These are phyloP conservation scores for Microthlaspi erraticum DNA, from an alignment of 345 rosid species.

Conservation along the genomic window DNA sequence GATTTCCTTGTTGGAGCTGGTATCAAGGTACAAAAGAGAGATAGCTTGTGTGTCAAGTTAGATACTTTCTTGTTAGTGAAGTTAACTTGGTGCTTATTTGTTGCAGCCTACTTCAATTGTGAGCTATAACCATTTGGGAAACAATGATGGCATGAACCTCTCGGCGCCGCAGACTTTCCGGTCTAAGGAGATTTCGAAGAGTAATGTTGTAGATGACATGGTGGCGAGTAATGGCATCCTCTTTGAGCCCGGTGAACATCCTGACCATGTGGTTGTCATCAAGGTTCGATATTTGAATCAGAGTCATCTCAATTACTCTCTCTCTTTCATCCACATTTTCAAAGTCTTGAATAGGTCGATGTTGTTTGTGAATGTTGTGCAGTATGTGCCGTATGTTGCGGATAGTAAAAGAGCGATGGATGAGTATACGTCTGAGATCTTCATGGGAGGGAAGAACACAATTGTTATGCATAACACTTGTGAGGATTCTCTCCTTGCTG, in stretches of 20 bases:
- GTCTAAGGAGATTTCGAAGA: slow-evolving; percentile 95
- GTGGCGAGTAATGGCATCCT: slow-evolving; percentile 92
- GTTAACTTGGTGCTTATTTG: not conserved
- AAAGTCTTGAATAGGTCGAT: not conserved
- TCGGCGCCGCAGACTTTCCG: slow-evolving; percentile 97
- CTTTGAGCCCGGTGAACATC: slow-evolving; percentile 94
- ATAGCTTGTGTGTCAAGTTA: slow-evolving; percentile 11
- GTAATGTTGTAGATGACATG: slow-evolving; percentile 98
- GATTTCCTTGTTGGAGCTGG: slow-evolving; percentile 99
- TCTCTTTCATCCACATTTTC: not conserved
- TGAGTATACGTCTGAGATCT: slow-evolving; percentile 97
- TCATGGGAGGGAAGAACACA: slow-evolving; percentile 96
- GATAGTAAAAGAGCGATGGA: slow-evolving; percentile 99
- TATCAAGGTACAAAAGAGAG: slow-evolving; percentile 67
- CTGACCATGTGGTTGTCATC: slow-evolving; percentile 98
- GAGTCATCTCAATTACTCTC: not conserved
- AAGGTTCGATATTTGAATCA: slow-evolving; percentile 55
- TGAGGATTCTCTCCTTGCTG: slow-evolving; percentile 96
- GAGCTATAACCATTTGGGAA: slow-evolving; percentile 96
- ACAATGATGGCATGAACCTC: slow-evolving; percentile 97
- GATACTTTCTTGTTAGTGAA: slow-evolving; percentile 6
- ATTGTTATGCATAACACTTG: slow-evolving; percentile 95
- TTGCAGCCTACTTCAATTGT: slow-evolving; percentile 95
- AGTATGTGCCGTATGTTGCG: slow-evolving; percentile 93
- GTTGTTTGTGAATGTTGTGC: slow-evolving; percentile 14